Conservation (phyloP, 306 rosid species). For the Pyrus betulifolia region DNA sequence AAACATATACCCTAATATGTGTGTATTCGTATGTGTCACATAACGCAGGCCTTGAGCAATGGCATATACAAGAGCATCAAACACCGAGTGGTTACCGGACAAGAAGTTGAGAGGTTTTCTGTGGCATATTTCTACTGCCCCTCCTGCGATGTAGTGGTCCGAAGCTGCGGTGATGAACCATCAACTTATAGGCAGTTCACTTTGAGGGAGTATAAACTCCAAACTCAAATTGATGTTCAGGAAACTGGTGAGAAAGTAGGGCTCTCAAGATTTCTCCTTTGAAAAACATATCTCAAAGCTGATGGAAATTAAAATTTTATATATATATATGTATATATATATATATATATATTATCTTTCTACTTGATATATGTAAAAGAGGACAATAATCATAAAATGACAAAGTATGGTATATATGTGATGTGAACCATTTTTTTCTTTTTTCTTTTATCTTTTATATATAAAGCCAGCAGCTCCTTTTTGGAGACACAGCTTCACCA, state of each 20-base stretch:
- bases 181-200: constrained; percentile 45
- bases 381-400: no score
- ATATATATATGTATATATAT: background rate
- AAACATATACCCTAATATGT: background rate
- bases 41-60: constrained; percentile 66
- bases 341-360: no score
- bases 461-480: no score
- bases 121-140: constrained; percentile 71
- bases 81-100: constrained; percentile 44
- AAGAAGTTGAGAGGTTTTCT: constrained; percentile 48
- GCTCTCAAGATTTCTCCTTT: constrained; percentile 48
- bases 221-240: constrained; percentile 42
- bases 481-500: no score
- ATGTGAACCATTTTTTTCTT: no score
- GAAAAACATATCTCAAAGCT: background rate
- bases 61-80: constrained; percentile 53
- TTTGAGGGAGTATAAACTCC: constrained; percentile 42
- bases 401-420: no score
- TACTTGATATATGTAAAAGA: background rate
- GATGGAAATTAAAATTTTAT: background rate
- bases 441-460: no score
- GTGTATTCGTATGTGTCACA: background rate
- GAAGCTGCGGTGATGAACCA: constrained; percentile 24
- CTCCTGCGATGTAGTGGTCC: constrained; percentile 33
- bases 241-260: constrained; percentile 71